Evolutionary conservation across 1,284 basidiomycete genomes (phyloP), one percentile per base, ranked within the genome.

Genomic region (Sporisorium exsertum): DNA sequence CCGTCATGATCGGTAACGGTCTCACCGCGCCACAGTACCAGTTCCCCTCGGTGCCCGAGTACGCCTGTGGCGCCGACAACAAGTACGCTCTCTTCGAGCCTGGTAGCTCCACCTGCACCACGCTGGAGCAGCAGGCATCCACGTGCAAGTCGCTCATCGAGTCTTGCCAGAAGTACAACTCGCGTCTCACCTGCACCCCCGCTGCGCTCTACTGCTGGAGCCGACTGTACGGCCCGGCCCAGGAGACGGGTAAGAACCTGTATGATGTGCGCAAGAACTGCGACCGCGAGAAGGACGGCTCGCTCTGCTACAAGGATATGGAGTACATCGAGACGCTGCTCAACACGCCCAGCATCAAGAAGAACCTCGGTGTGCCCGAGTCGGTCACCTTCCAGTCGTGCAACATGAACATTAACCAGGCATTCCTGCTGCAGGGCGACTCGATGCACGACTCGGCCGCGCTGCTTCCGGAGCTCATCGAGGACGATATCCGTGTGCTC

Each of bases 231-330:
- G 87, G 86, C 29, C 87, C 87, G 22, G 87, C 89, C 45, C 88
- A 89, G 79, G 79, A 88, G 58, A 85, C 87, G 26, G 87, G 87
- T 24, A 76, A 86, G 64, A 88, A 88, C 84, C 86, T 89, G 33
- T 96, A 96, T 85, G 95, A 97, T 80, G 92, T 95, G 12, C 91
- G 95, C 64, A 88, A 87, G 72, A 88, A 88, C 70, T 97, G 95
- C 81, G 89, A 92, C 83, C 88, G 90, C 60, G 85, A 84, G 62
- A 89, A 89, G 85, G 91, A 93, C 77, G 91, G 91, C 24, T 87
- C 81, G 32, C 75, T 84, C n/a, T 86, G 83, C 81, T 85, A 86
- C 76, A 77, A 75, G 65, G 88, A 95, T 86, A 91, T 94, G 89
- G 84, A 86, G 35, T 94, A 76, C 60, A 81, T 81, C 58, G 80